Base-by-base conservation (phyloP, 352 stramenopile genomes). In the Phytophthora pisi region DNA sequence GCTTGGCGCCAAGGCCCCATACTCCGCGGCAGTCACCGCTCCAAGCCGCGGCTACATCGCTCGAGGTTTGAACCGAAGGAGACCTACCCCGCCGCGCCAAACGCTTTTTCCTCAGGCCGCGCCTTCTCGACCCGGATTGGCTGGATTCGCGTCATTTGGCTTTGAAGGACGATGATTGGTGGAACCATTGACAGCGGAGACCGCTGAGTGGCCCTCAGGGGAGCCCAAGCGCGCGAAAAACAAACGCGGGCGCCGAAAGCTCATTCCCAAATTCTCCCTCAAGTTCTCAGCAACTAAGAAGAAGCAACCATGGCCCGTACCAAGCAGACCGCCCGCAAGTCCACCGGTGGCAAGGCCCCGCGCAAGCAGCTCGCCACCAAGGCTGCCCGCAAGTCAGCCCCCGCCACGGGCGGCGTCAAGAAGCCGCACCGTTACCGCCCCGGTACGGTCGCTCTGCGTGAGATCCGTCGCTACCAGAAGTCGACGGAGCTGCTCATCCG, bases 391-490 rank as follows among this genome's bases (percentile, higher is more conserved):
- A 98, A 98, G 84, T 94, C 80, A 47, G 92, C 93, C 16, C 92
- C 93, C 30, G 82, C 90, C 51, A 90, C 84, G 7, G 93, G 93
- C 64, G 93, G 93, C 73, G 91, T 98, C 28, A 98, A 98, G 90
- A 98, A 98, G 85, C 92, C 78, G 20, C 20, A 20, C 20, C 20
- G 20, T 20, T 20, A 20, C 20, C 20, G 20, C 20, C 20, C 20
- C 20, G 92, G 92, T 66, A 88, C 95, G 78, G 70, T 83, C 40
- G 96, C 96, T 18, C 81, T 99, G 13, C 87, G 90, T 81, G 97
- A 99, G 77, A 99, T 99, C 72, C 85, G 97, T 67, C 77, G 84
- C 50, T 99, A 98, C 82, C 97, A 99, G 86, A 91, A 90, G 59
- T 97, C 83, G 52, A 99, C 97, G 4, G 95, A 99, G 68, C 85